These are phyloP conservation scores for Erucastrum elatum DNA, from an alignment of 345 rosid species.

Conservation along the genomic window DNA sequence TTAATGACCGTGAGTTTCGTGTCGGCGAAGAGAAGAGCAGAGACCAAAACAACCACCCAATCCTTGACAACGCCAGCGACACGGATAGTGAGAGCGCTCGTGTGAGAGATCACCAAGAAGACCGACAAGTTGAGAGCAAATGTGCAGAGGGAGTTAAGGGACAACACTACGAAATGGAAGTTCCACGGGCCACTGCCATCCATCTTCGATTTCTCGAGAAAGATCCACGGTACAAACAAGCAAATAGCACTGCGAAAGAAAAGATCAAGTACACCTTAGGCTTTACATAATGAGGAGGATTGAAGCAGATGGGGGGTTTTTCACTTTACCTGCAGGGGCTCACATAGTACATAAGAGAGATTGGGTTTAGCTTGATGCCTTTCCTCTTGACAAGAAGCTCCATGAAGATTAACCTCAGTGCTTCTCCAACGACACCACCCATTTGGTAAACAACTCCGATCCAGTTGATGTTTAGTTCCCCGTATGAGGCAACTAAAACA, in stretches of 20 bases:
- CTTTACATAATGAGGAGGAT: neutral
- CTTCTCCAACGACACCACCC: conserved; percentile 99
- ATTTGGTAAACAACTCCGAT: conserved; percentile 97
- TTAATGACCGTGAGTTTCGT: conserved; percentile 87
- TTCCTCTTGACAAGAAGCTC: conserved; percentile 92
- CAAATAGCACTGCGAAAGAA: conserved; percentile 70
- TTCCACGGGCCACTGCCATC: conserved; percentile 74
- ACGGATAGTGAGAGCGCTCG: conserved; percentile 96
- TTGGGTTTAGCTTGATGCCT: conserved; percentile 88
- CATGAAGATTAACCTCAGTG: conserved; percentile 85
- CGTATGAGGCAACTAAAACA: conserved; percentile 94
- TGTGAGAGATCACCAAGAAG: conserved; percentile 92
- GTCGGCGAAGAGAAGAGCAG: conserved; percentile 89
- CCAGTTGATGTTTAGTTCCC: conserved; percentile 92
- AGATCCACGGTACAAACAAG: conserved; percentile 91
- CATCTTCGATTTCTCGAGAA: conserved; percentile 90
- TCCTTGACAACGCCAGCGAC: conserved; percentile 99
- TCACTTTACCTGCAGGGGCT: conserved; percentile 91
- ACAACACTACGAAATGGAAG: conserved; percentile 62
- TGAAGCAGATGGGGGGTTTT: conserved; percentile 4
- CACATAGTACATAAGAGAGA: conserved; percentile 90
- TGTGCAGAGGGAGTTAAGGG: conserved; percentile 85
- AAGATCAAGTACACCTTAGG: conserved; percentile 9
- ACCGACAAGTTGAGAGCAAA: conserved; percentile 98
- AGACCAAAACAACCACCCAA: conserved; percentile 93